phyloP scores from a whole-genome alignment of 2,329 filamentous ascomycete genomes.

The Gnomoniopsis smithogilvyi region DNA sequence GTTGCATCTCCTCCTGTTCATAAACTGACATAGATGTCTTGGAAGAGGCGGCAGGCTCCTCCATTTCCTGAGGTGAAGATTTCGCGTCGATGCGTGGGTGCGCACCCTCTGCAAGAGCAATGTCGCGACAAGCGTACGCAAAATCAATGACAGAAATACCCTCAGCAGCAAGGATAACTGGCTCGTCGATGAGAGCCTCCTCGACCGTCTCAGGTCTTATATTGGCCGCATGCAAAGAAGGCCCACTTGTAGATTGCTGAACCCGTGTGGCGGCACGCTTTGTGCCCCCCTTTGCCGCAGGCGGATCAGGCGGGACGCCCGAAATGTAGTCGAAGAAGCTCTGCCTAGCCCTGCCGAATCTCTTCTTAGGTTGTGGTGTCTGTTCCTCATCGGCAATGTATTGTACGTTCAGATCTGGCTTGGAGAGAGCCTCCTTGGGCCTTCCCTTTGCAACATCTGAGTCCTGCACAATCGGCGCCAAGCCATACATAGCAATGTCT shows the following conservation, averaged over 20 bases:
- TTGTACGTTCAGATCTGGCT: not conserved
- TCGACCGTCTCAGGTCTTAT: not conserved
- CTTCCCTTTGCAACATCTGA: not conserved
- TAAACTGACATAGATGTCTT: not conserved
- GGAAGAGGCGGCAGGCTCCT: not conserved
- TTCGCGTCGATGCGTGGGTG: not conserved
- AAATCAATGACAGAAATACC: not conserved
- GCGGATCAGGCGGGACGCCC: not conserved
- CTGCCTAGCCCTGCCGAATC: constrained; percentile 18
- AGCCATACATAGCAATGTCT: not conserved
- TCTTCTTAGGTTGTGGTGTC: not conserved
- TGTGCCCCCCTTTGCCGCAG: not conserved
- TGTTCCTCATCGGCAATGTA: not conserved
- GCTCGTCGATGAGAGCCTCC: not conserved
- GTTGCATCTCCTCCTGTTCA: too few species aligned
- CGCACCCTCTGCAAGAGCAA: not conserved
- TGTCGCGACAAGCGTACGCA: not conserved
- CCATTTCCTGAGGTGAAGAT: not conserved
- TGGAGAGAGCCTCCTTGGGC: not conserved
- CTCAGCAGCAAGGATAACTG: not conserved
- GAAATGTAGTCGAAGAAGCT: constrained; percentile 23
- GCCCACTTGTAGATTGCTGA: not conserved
- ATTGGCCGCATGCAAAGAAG: not conserved
- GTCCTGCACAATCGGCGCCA: not conserved
- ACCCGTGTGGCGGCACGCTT: not conserved